These are phyloP conservation scores for Phytophthora multivora DNA, from an alignment of 352 stramenopile species.

Conservation along the genomic window DNA sequence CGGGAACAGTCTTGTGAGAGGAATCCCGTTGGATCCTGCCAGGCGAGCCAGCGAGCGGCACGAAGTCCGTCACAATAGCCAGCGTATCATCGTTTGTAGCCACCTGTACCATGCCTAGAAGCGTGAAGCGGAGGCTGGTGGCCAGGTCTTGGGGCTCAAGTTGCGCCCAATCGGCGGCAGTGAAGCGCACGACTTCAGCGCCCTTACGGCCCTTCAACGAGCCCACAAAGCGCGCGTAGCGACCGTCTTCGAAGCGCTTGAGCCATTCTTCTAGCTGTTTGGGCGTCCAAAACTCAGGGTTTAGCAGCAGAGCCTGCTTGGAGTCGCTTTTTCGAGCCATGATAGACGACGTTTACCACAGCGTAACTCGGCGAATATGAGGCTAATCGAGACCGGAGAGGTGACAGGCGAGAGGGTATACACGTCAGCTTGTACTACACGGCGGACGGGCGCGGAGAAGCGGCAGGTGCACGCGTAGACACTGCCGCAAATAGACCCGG, in stretches of 20 bases:
- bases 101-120: conserved; percentile 87
- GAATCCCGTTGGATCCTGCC: conserved; percentile 23
- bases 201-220: conserved; percentile 68
- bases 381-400: conserved; percentile 3
- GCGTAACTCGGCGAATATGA: conserved; percentile 3
- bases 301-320: conserved; percentile 84
- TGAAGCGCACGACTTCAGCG: conserved; percentile 73
- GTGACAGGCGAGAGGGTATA: conserved; percentile 2
- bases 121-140: conserved; percentile 82
- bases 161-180: conserved; percentile 55
- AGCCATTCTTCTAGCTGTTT: conserved; percentile 85
- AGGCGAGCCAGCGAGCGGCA: conserved; percentile 41
- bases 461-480: background rate
- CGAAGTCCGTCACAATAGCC: conserved; percentile 83
- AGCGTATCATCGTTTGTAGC: conserved; percentile 61
- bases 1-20: conserved; percentile 34
- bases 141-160: conserved; percentile 68
- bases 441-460: background rate
- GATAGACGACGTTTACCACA: conserved; percentile 6
- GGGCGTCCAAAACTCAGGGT: conserved; percentile 80
- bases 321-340: conserved; percentile 58
- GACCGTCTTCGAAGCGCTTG: conserved; percentile 70
- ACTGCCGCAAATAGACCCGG: conserved; percentile 4
- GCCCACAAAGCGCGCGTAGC: conserved; percentile 58
- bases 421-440: conserved; percentile 3